Evolutionary conservation across 345 rosid genomes (phyloP).

Genomic region (Citrus reticulata): DNA sequence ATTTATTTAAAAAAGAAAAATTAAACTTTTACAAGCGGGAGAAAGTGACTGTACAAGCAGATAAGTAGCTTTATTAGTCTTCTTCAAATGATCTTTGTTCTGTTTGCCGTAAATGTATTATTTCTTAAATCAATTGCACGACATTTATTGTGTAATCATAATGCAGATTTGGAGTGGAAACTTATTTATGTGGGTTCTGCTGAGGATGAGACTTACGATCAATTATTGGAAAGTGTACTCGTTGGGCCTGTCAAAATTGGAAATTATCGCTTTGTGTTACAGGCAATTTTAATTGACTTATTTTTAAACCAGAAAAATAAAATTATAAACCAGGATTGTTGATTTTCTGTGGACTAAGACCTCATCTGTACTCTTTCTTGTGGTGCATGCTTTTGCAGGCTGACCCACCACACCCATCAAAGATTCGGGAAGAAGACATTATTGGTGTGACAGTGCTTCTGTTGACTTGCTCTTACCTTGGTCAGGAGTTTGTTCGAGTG

Average conservation of each 20-base stretch:
- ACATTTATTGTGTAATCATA: background rate
- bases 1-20: too few species aligned
- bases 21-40: background rate
- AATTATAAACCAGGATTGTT: background rate
- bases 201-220: constrained; percentile 91
- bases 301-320: too few species aligned
- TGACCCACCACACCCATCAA: constrained; percentile 86
- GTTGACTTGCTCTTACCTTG: constrained; percentile 70
- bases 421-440: constrained; percentile 76
- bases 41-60: background rate
- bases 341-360: background rate
- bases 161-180: constrained; percentile 91
- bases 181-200: constrained; percentile 97
- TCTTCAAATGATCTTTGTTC: background rate
- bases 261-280: constrained; percentile 81
- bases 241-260: constrained; percentile 96
- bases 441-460: constrained; percentile 78
- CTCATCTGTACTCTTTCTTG: background rate
- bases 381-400: constrained; percentile 43
- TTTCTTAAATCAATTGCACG: background rate
- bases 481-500: constrained; percentile 69
- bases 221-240: constrained; percentile 76
- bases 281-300: constrained; percentile 34
- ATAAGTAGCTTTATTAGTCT: background rate
- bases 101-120: background rate